Conservation (phyloP, 139 green algal genomes). For the Micractinium conductrix region DNA sequence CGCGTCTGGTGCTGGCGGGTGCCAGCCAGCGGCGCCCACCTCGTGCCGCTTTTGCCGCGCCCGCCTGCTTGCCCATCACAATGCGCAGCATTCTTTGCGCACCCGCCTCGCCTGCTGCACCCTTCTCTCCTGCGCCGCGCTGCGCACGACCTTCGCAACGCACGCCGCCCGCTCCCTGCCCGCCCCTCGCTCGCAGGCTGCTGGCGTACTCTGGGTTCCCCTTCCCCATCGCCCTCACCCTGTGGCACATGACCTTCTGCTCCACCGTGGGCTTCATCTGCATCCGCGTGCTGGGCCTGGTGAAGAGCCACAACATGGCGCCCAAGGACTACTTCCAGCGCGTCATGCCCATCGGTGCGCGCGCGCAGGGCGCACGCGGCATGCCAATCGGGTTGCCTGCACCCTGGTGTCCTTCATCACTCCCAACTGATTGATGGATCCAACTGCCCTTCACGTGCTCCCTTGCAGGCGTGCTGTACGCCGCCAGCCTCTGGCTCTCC, state of each 20-base stretch:
- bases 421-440: too few relatives aligned
- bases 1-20: too few relatives aligned
- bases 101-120: background rate
- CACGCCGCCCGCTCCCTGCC: background rate
- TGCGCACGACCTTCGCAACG: background rate
- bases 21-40: too few relatives aligned
- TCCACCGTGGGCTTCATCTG: constrained; percentile 71
- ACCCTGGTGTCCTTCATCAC: background rate
- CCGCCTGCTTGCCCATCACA: too few relatives aligned
- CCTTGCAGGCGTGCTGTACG: constrained; percentile 78
- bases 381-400: too few relatives aligned
- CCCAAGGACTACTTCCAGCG: constrained; percentile 69
- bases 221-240: constrained; percentile 89
- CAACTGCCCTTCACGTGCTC: background rate
- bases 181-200: constrained; percentile 46
- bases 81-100: background rate
- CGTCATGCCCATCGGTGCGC: constrained; percentile 87
- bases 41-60: too few relatives aligned
- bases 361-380: background rate
- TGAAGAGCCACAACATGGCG: constrained; percentile 82
- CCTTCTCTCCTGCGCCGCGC: background rate
- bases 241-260: constrained; percentile 92
- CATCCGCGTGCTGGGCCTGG: constrained; percentile 65
- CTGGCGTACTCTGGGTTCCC: constrained; percentile 90
- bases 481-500: constrained; percentile 91